Evolutionary conservation across 352 stramenopile species (phyloP), one percentile per base, ranked within the genome.

Genomic region (Phytophthora pinifolia): DNA sequence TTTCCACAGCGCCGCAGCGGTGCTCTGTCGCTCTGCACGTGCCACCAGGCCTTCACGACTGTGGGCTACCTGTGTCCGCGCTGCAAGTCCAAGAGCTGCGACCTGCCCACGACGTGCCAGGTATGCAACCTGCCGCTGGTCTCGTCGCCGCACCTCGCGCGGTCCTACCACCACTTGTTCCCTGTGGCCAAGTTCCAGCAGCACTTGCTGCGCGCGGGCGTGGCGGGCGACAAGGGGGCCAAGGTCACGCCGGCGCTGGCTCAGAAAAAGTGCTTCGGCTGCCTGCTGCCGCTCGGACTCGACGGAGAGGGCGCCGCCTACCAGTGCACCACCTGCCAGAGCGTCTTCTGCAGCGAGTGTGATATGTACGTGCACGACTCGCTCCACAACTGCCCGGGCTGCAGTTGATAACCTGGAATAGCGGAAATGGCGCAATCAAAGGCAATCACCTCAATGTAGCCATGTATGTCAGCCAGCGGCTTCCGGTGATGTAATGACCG

Each of bases 121-220:
- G 94, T 99, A 20, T 99, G 96, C 74, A 96, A 95, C 56, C 66
- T 99, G 46, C 92, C 97, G 55, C 77, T 99, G n/a, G 95, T 94
- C 29, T 91, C 97, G 47, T 98, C 96, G 34, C 94, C 96, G n/a
- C 96, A 99, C 65, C 80, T 99, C 13, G 96, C 96, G 54, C 79
- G 96, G 17, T 98, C 91, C 6, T 99, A 99, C 77, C 97, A 99
- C 70, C 97, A 99, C 73, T 82, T 99, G 46, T 99, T 99, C 63
- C 96, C 96, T 3, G 91, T 99, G 8, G 75, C 83, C 44, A 95
- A 94, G 41, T 99, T 98, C 73, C 63, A 85, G 12, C 92, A 96
- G 67, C 78, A 67, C 9, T 64, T 72, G 13, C 42, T 88, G 33
- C 44, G 59, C 9, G 86, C 55, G 34, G 39, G 45, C 10, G 36